phyloP scores from a whole-genome alignment of 1,284 basidiomycete genomes.

The Pseudozyma thailandica region DNA sequence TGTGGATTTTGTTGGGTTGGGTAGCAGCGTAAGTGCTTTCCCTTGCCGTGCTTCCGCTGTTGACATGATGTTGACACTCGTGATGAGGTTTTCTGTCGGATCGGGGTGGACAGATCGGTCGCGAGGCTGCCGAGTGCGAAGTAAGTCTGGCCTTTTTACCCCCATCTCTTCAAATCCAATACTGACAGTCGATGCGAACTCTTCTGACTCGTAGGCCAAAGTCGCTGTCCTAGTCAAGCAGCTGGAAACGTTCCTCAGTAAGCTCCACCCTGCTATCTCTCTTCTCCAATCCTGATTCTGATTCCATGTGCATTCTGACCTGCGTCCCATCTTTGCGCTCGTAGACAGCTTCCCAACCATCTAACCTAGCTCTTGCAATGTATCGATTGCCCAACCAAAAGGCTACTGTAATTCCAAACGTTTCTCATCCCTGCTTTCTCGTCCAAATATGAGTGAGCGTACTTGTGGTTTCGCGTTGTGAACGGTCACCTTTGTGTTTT shows the following conservation, averaged over 20 bases:
- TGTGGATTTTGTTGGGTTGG: conserved; percentile 10
- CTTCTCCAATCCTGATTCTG: neutral
- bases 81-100: neutral
- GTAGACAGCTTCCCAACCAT: too few species aligned
- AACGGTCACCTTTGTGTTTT: too few species aligned
- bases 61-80: neutral
- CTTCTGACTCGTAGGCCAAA: conserved; percentile 7
- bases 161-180: neutral
- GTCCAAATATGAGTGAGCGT: too few species aligned
- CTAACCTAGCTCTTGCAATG: too few species aligned
- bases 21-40: conserved; percentile 10
- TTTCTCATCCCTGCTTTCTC: too few species aligned
- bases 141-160: conserved; percentile 9
- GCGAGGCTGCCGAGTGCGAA: conserved; percentile 20
- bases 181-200: neutral
- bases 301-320: too few species aligned
- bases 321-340: too few species aligned
- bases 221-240: conserved; percentile 4
- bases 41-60: too few species aligned
- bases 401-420: too few species aligned
- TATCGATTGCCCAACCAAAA: too few species aligned
- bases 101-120: conserved; percentile 14
- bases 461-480: too few species aligned
- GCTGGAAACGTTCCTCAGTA: conserved; percentile 18
- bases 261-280: conserved; percentile 1